A percentile compares a stretch with the other conserved stretches of the same genome.
phyloP scores from a whole-genome alignment of 2,329 filamentous ascomycete genomes.

The Alternaria angustiovoidea region DNA sequence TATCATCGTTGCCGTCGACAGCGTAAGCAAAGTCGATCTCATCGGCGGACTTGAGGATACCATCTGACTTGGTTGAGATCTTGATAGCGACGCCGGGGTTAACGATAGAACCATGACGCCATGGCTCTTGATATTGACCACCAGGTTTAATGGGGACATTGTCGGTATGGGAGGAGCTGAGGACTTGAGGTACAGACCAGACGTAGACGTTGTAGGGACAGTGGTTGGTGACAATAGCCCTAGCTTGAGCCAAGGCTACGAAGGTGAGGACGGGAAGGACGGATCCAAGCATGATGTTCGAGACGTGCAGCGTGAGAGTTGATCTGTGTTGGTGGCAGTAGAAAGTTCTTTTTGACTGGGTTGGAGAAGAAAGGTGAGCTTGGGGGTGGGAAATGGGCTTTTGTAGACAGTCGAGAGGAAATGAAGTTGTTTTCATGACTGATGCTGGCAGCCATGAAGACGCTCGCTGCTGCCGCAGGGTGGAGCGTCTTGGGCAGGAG shows the following conservation, averaged over 20 bases:
- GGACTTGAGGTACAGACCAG: constrained; percentile 30
- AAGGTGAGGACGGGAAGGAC: constrained; percentile 26
- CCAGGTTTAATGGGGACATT: constrained; percentile 28
- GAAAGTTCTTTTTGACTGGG: constrained; percentile 18
- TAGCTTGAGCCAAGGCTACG: constrained; percentile 29
- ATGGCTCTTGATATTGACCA: constrained; percentile 33
- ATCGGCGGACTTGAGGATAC: constrained; percentile 25
- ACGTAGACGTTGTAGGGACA: constrained; percentile 31
- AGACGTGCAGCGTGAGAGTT: constrained; percentile 1
- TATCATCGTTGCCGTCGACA: constrained; percentile 22
- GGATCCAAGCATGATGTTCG: constrained; percentile 26
- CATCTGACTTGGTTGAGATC: constrained; percentile 30
- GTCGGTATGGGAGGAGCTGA: constrained; percentile 21
- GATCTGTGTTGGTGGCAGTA: constrained; percentile 15
- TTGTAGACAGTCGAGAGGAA: background rate
- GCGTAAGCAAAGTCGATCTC: constrained; percentile 39
- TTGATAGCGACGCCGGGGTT: constrained; percentile 40
- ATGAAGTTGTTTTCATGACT: constrained; percentile 13
- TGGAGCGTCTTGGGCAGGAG: background rate
- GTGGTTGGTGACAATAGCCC: constrained; percentile 40
- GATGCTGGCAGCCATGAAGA: constrained; percentile 3
- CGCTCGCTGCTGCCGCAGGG: background rate
- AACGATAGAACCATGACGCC: constrained; percentile 25
- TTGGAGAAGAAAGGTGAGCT: constrained; percentile 24
- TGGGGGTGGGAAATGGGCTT: constrained; percentile 1